These are phyloP conservation scores for Paradendryphiella salina DNA, from an alignment of 2,329 filamentous ascomycete genomes.

Conservation along the genomic window DNA sequence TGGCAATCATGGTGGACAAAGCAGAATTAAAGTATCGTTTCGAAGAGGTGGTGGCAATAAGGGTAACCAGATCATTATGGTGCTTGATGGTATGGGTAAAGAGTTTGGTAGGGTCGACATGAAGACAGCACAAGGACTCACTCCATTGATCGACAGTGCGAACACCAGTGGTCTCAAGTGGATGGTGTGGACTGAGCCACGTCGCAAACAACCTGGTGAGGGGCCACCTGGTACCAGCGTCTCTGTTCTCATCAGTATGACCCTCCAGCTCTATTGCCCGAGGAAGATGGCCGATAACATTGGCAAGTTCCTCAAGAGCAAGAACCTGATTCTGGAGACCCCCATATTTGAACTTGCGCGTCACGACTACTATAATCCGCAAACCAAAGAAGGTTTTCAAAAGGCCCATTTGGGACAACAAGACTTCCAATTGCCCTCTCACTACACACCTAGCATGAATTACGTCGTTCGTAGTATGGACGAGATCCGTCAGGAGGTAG, in stretches of 20 bases:
- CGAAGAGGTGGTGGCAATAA: slow-evolving; percentile 60
- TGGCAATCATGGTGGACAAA: slow-evolving; percentile 62
- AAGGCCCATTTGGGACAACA: slow-evolving; percentile 22
- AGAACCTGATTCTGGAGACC: slow-evolving; percentile 67
- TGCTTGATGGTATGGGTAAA: slow-evolving; percentile 70
- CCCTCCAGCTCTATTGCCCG: slow-evolving; percentile 79
- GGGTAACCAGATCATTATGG: slow-evolving; percentile 70
- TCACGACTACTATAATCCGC: slow-evolving; percentile 76
- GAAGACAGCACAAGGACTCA: slow-evolving; percentile 67
- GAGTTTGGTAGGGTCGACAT: slow-evolving; percentile 77
- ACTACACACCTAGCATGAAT: slow-evolving; percentile 14
- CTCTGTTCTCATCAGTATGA: slow-evolving; percentile 54
- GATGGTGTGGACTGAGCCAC: slow-evolving; percentile 69
- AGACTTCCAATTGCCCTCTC: slow-evolving; percentile 15
- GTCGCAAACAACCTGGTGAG: slow-evolving; percentile 67
- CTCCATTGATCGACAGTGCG: slow-evolving; percentile 69
- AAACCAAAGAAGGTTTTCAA: slow-evolving; percentile 46
- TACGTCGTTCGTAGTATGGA: slow-evolving; percentile 58
- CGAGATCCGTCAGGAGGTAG: slow-evolving; percentile 81
- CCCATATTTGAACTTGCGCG: slow-evolving; percentile 65
- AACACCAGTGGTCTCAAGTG: slow-evolving; percentile 67
- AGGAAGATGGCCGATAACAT: slow-evolving; percentile 66
- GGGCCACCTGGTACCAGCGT: slow-evolving; percentile 27
- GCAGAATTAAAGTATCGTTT: slow-evolving; percentile 72
- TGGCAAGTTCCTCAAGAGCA: slow-evolving; percentile 68